Base-by-base conservation (phyloP, 176 grass and related monocot species). In the Otatea glauca region DNA sequence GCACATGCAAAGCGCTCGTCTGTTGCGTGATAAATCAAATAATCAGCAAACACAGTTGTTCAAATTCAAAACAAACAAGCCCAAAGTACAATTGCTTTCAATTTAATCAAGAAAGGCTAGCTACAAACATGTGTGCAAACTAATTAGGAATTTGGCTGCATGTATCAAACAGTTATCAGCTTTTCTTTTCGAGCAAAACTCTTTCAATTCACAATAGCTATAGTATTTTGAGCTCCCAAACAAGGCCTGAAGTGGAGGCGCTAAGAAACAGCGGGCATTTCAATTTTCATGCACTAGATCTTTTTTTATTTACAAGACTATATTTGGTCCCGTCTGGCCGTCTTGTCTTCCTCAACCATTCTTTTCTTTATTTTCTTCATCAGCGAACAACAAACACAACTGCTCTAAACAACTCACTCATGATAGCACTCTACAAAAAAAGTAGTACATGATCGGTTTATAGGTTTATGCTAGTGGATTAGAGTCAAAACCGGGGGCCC, bases 291-390 rank as follows among this genome's bases (percentile, higher is more conserved):
- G 21, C 55, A 23, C 21, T 4, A 1, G 7, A 13, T 47, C 2
- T 16, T 50, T 5, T 21, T 45, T 77, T 58, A 10, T 25, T 56
- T 17, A 5, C 4, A 20, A 74, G n/a, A 58, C 47, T 58, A 34
- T 56, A 45, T 72, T 66, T 21, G 66, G 60, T 78, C 73, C 73
- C 66, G 59, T 32, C 65, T 86, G 47, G 78, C 73, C 66, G 59
- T 32, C 65, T 86, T 56, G 78, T 64, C 71, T 74, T 79, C 84
- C 60, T 51, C 60, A 4, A 41, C 43, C 21, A 16, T 35, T 72
- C 74, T 10, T 42, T 59, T 0, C n/a, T 62, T 53, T 43, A 5
- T 34, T 59, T 70, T 70, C 37, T 69, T 29, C 4, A 5, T 23
- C 55, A 1, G 8, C 20, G 21, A 58, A 23, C 55, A 10, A 23